Evolutionary conservation across 2,329 filamentous ascomycete species (phyloP).

Genomic region (Ophiostoma triangulosporum): DNA sequence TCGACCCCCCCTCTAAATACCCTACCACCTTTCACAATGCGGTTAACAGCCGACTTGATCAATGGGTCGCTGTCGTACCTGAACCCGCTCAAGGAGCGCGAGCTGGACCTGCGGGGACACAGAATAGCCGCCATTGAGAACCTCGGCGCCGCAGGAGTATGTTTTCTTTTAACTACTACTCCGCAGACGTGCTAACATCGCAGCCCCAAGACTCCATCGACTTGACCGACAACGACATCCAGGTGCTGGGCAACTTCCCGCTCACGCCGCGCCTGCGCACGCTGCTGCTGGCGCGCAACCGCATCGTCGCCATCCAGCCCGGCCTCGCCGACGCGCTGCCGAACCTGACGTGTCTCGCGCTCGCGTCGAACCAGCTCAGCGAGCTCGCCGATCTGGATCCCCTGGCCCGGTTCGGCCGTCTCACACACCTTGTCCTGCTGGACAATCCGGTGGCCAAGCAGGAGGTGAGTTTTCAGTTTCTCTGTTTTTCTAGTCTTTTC

Average conservation of each 20-base stretch:
- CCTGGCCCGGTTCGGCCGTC: constrained; percentile 50
- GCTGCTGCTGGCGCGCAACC: constrained; percentile 79
- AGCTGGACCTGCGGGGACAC: constrained; percentile 98
- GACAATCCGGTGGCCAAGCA: constrained; percentile 88
- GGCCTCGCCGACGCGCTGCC: constrained; percentile 63
- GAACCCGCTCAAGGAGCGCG: constrained; percentile 96
- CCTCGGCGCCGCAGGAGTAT: constrained; percentile 79
- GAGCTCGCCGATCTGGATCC: constrained; percentile 82
- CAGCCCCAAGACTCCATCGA: constrained; percentile 95
- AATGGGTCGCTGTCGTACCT: constrained; percentile 92
- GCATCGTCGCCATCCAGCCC: constrained; percentile 68
- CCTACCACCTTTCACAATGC: constrained; percentile 43
- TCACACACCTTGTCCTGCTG: constrained; percentile 69
- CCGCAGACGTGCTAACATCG: background rate
- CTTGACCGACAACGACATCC: constrained; percentile 96
- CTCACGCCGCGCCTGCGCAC: constrained; percentile 78
- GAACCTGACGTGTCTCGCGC: constrained; percentile 65
- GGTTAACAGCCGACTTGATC: constrained; percentile 91
- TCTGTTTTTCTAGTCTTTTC: background rate
- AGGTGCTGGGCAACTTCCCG: constrained; percentile 80
- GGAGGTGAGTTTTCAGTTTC: constrained; percentile 58
- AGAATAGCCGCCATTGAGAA: constrained; percentile 98
- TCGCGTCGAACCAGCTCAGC: constrained; percentile 67
- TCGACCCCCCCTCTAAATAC: background rate
- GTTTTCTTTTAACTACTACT: constrained; percentile 1